A percentile compares a stretch with the other conserved stretches of the same genome.
Conservation (phyloP, 75 land plant species). For the Larix kaempferi region DNA sequence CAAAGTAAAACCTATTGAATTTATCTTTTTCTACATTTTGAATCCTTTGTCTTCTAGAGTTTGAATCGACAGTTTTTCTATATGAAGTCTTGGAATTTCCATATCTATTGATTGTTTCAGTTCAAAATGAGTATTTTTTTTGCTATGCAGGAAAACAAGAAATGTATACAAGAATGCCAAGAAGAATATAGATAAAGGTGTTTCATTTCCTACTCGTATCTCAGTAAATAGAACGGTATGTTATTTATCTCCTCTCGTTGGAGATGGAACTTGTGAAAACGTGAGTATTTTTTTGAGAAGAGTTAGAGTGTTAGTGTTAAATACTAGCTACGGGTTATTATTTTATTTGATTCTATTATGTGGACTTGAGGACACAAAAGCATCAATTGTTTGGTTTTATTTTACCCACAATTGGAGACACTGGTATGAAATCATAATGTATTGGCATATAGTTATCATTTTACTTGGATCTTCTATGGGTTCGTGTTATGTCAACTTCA, state of each 20-base stretch:
- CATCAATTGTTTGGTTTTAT: too few relatives aligned
- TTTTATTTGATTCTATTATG: too few relatives aligned
- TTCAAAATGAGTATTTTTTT: background rate
- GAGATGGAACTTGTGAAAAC: conserved; percentile 83
- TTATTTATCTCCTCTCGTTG: conserved; percentile 75
- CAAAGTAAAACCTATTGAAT: conserved; percentile 19
- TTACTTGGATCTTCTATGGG: too few relatives aligned
- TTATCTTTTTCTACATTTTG: background rate
- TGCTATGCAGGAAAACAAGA: conserved; percentile 61
- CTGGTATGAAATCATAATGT: too few relatives aligned
- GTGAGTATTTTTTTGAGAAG: too few relatives aligned
- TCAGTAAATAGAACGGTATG: conserved; percentile 89
- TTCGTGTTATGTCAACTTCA: too few relatives aligned
- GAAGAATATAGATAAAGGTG: conserved; percentile 91
- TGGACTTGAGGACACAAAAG: too few relatives aligned
- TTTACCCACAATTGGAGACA: too few relatives aligned
- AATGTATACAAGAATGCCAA: conserved; percentile 86
- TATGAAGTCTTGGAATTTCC: background rate
- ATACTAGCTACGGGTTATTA: too few relatives aligned
- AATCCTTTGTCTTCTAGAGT: background rate
- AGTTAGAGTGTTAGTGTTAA: too few relatives aligned
- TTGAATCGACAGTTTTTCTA: background rate
- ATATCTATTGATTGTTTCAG: background rate
- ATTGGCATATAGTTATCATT: too few relatives aligned
- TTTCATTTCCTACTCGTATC: conserved; percentile 93